phyloP scores from a whole-genome alignment of 202 grass and related monocot genomes.

The Setaria viridis region DNA sequence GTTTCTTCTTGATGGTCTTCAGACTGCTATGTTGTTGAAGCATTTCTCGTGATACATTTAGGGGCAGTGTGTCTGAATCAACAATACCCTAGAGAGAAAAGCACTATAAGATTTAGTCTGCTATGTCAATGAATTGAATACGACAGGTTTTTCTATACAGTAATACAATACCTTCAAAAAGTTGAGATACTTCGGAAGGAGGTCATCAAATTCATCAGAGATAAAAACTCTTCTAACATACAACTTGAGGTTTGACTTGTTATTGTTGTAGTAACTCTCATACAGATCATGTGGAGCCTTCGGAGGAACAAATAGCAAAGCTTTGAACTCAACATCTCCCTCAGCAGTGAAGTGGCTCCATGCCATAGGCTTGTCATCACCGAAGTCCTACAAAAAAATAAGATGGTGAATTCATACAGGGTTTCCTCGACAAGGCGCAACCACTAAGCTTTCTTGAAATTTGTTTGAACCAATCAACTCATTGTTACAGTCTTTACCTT shows the following conservation, averaged over 20 bases:
- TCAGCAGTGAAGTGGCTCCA: slow-evolving; percentile 97
- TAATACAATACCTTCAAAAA: slow-evolving; percentile 81
- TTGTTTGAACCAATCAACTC: neutral
- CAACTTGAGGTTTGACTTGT: slow-evolving; percentile 92
- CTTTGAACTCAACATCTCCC: slow-evolving; percentile 98
- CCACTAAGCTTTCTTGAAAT: slow-evolving; percentile 20
- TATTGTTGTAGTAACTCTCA: slow-evolving; percentile 93
- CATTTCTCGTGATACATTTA: slow-evolving; percentile 97
- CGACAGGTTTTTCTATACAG: neutral
- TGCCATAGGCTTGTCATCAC: slow-evolving; percentile 86
- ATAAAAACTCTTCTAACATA: slow-evolving; percentile 99
- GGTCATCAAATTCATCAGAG: slow-evolving; percentile 96
- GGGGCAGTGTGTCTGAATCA: slow-evolving; percentile 92
- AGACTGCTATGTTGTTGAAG: slow-evolving; percentile 98
- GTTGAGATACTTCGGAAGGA: slow-evolving; percentile 93
- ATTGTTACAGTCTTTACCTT: slow-evolving; percentile 62
- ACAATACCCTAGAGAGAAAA: slow-evolving; percentile 76
- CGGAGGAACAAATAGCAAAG: slow-evolving; percentile 88
- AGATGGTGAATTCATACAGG: neutral
- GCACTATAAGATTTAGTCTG: neutral
- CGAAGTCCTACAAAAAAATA: slow-evolving; percentile 61
- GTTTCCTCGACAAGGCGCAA: neutral
- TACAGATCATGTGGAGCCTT: slow-evolving; percentile 96
- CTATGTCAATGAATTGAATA: neutral
- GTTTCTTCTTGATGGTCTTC: slow-evolving; percentile 98